Percentiles rank a stretch among this genome's conserved stretches.
Conservation (phyloP, 139 green algal genomes). For the Limnomonas spitsbergensis region DNA sequence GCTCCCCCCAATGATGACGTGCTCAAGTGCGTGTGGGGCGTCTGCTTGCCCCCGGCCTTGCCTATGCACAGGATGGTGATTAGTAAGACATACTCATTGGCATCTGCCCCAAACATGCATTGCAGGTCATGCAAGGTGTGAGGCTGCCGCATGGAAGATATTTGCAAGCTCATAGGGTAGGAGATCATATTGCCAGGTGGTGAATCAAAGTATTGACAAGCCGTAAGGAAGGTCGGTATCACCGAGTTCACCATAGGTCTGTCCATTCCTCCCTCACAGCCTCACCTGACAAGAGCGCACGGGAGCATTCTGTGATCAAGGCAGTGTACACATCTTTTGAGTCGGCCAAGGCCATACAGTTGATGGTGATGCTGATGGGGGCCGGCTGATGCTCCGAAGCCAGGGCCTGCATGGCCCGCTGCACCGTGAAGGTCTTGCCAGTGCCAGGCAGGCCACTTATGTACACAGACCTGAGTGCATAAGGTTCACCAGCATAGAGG, state of each 20-base stretch:
- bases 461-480: slow-evolving; percentile 25
- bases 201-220: too few relatives aligned
- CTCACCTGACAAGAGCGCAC: too few relatives aligned
- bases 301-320: not conserved
- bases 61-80: too few relatives aligned
- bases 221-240: too few relatives aligned
- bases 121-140: too few relatives aligned
- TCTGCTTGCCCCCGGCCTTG: not conserved
- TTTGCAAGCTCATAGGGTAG: too few relatives aligned
- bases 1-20: not conserved
- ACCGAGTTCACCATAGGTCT: too few relatives aligned
- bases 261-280: too few relatives aligned
- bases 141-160: too few relatives aligned
- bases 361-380: slow-evolving; percentile 21
- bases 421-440: slow-evolving; percentile 42
- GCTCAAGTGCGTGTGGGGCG: not conserved
- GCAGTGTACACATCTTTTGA: not conserved
- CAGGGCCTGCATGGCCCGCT: slow-evolving; percentile 15
- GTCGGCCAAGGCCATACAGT: slow-evolving; percentile 32
- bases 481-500: not conserved
- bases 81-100: too few relatives aligned
- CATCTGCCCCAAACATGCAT: too few relatives aligned
- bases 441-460: slow-evolving; percentile 45
- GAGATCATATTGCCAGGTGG: too few relatives aligned
- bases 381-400: not conserved